A percentile compares a stretch with the other conserved stretches of the same genome.
Conservation (phyloP, 2,329 filamentous ascomycete genomes). For the Aspergillus melleus region DNA sequence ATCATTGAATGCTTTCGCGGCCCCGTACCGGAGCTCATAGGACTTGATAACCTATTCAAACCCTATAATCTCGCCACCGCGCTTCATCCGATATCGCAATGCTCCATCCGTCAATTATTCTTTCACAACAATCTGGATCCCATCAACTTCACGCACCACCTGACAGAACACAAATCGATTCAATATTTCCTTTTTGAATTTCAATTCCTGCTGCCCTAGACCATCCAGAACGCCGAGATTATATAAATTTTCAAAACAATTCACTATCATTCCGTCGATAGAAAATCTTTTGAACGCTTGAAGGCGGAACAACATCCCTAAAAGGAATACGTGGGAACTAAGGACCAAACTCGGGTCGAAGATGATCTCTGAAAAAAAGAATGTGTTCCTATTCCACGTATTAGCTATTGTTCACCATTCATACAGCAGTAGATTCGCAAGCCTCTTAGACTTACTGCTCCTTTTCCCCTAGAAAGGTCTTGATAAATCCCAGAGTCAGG, state of each 20-base stretch:
- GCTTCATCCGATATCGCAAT: slow-evolving; percentile 26
- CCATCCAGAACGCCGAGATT: slow-evolving; percentile 33
- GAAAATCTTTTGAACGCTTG: slow-evolving; percentile 30
- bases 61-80: slow-evolving; percentile 31
- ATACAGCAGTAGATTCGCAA: too few species aligned
- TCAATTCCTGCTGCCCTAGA: slow-evolving; percentile 33
- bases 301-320: slow-evolving; percentile 33
- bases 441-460: slow-evolving; percentile 15
- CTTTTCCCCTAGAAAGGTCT: slow-evolving; percentile 26
- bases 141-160: slow-evolving; percentile 19
- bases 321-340: too few species aligned
- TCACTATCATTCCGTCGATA: slow-evolving; percentile 24
- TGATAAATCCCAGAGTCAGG: slow-evolving; percentile 25
- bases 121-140: slow-evolving; percentile 27
- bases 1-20: slow-evolving; percentile 37
- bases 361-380: background rate
- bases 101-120: slow-evolving; percentile 24
- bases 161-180: slow-evolving; percentile 35
- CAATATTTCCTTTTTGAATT: slow-evolving; percentile 32
- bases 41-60: slow-evolving; percentile 32
- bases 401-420: background rate
- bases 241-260: slow-evolving; percentile 36
- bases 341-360: background rate
- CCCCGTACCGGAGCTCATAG: slow-evolving; percentile 34
- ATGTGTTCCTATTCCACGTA: background rate